phyloP scores from a whole-genome alignment of 768 basidiomycete species.

The Xanthoconium stramineum region DNA sequence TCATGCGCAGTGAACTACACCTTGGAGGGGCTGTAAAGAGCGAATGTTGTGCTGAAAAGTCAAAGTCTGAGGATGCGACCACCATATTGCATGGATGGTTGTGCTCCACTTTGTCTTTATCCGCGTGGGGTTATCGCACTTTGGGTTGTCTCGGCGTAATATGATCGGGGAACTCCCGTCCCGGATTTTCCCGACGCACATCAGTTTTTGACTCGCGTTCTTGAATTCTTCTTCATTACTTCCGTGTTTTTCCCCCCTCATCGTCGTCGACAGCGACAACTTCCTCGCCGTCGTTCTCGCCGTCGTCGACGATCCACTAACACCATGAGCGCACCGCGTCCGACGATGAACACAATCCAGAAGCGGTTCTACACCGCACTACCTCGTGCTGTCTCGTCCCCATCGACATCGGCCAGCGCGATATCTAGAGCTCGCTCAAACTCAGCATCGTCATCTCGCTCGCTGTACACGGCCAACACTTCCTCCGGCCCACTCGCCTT shows the following conservation, averaged over 20 bases:
- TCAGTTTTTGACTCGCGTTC: background rate
- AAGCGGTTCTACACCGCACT: slow-evolving; percentile 49
- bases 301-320: background rate
- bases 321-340: slow-evolving; percentile 35
- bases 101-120: too few relatives aligned
- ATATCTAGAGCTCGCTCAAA: slow-evolving; percentile 44
- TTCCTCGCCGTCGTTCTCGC: background rate
- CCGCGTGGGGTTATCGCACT: too few relatives aligned
- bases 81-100: too few relatives aligned
- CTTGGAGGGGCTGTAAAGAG: too few relatives aligned
- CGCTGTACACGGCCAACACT: slow-evolving; percentile 38
- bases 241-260: background rate
- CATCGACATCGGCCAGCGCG: slow-evolving; percentile 29
- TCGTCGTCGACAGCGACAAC: slow-evolving; percentile 16
- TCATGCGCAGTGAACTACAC: too few relatives aligned
- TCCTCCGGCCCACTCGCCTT: slow-evolving; percentile 35
- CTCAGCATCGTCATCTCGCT: slow-evolving; percentile 37
- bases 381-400: slow-evolving; percentile 32
- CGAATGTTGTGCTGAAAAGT: too few relatives aligned
- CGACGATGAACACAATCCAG: slow-evolving; percentile 48
- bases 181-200: slow-evolving; percentile 21
- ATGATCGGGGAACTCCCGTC: background rate
- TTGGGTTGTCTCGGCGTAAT: too few relatives aligned
- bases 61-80: too few relatives aligned
- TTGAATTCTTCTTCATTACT: too few relatives aligned